Base-by-base conservation (phyloP, 1,139 yeast species). In the Scheffersomyces titani region DNA sequence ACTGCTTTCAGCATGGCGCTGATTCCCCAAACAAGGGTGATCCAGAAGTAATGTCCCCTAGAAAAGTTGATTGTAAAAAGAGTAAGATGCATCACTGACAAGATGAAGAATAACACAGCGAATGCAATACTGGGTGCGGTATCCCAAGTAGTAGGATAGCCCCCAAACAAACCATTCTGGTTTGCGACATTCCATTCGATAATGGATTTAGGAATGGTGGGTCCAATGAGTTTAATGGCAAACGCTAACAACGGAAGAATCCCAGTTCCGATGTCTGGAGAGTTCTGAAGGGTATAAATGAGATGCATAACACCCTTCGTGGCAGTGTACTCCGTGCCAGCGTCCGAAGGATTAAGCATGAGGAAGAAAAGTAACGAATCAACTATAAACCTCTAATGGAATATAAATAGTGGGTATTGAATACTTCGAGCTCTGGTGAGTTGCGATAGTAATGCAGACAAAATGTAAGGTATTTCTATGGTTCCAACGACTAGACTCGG, bases 31-130 rank as follows among this genome's bases (percentile, higher is more conserved):
- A 82, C 87, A 18, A 86, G 63, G 2, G 87, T 80, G 40, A 86
- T 69, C 73, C 80, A 83, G 70, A 90, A 89, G 60, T 81, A 75
- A 70, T 90, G 96, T 3, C 91, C 90, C 59, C 91, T 75, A 4
- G 75, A 62, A 57, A 64, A 71, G 70, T 89, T 87, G 52, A 80
- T 72, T n/a, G 68, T 36, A 62, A 86, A 89, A 6, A 89, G 72
- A 19, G 66, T 64, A 3, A 81, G 62, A 67, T 88, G 90, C 1
- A 80, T 75, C 3, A 85, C 24, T 2, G 76, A 71, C 20, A 89
- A 63, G 2, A 89, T 60, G 3, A 76, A 71, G 60, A 86, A 89
- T 2, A 85, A 70, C 1, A 82, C 90, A 1, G 81, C 63, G 65
- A 89, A 88, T 0, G 89, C 66, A 1, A 85, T 83, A 54, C 84